Evolutionary conservation across 768 basidiomycete genomes (phyloP), one percentile per base, ranked within the genome.

Genomic region (Russula emetica): DNA sequence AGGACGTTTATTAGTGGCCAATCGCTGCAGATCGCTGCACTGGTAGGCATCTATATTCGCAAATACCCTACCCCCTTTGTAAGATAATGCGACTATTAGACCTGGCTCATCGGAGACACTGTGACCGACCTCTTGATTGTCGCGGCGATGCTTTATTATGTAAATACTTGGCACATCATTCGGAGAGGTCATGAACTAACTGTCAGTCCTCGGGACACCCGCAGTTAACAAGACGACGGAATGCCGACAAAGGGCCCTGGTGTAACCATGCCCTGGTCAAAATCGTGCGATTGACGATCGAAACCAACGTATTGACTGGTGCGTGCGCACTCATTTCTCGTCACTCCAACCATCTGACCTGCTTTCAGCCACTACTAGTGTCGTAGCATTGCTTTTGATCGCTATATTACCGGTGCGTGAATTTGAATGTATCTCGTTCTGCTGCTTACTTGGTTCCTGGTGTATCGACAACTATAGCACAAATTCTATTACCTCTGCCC

Each of bases 401-500:
- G 20, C 8, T 22, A 18, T 36, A 16, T 55, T 24, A 3, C 58
- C 63, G 0, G 63, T 64, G 38, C 30, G 63, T 64, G 4, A 30
- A 14, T 38, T 38, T 6, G 14, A 6, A 14, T 30, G 5, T 10
- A 30, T 5, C 10, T 40, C 24, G 5, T 54, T 34, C 28, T 44
- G 28, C 32, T 18, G 11, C 52, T 49, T 58, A 45, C n/a, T 45
- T 10, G n/a, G n/a, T 42, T 36, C 16, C 14, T 6, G 16, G 4
- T 11, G 28, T 14, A 47, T 55, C 36, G 10, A 32, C 22, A 34
- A 42, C 56, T 44, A 11, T 40, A 64, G 63, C 2, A 50, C 26
- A 64, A 50, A 38, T 18, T 42, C 40, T 64, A 58, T 58, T 64
- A 14, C 30, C n/a, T 26, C 22, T 64, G 63, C 53, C 53, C 63